Evolutionary conservation across 306 rosid genomes (phyloP), one percentile per base, ranked within the genome.

Genomic region (Vigna hirtella): DNA sequence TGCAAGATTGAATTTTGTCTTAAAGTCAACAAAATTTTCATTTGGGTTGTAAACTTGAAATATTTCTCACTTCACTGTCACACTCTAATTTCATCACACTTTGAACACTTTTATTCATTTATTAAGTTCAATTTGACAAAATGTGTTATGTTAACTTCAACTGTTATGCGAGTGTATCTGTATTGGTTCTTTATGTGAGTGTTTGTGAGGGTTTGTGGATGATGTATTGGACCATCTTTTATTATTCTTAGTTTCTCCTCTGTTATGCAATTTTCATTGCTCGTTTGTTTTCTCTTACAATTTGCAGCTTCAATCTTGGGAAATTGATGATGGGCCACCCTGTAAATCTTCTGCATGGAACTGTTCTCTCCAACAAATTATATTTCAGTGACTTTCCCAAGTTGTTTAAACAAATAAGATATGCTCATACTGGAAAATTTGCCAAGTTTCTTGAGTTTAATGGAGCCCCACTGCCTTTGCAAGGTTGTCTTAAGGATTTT

Each of bases 271-370:
- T 45, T 77, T 56, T 57, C 42, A 57, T 18, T 77, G 40, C n/a
- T 77, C 47, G 36, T 34, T 22, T 55, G 32, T 6, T 62, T 62
- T 57, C 18, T 84, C 50, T 59, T 38, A 5, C 32, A 63, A 18
- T 56, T 70, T 56, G 70, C 80, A 47, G 77, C 16, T 62, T 34
- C 64, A 18, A 3, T 48, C 61, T 80, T 36, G 66, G 61, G 62
- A 70, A 70, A 52, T 17, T 47, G 62, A 62, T 47, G 57, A 32
- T 86, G 91, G 85, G 85, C 36, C 85, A 72, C 77, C 63, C 87
- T 78, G 78, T 88, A 75, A 87, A 86, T 83, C 71, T 74, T 56
- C 77, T 76, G 67, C 81, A 83, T 58, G 88, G 83, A 64, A 51
- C 85, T 58, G 18, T 82, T 45, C 83, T 72, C 36, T 30, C 53